phyloP scores from a whole-genome alignment of 805 yeast genomes.

The Brettanomyces nanus region DNA sequence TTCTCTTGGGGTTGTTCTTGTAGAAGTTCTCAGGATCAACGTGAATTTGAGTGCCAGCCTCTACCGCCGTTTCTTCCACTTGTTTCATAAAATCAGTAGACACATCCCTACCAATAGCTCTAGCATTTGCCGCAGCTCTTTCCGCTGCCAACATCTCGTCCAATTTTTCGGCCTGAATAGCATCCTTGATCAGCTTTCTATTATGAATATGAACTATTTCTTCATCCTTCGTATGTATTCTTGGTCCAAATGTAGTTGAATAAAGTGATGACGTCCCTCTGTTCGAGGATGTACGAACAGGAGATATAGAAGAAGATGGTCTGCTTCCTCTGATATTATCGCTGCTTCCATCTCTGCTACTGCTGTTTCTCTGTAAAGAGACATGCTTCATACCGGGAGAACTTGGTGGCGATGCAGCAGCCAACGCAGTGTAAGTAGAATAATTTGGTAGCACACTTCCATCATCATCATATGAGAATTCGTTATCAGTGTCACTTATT shows the following conservation, averaged over 20 bases:
- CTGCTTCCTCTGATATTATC: conserved; percentile 21
- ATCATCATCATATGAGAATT: conserved; percentile 54
- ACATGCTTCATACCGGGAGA: neutral
- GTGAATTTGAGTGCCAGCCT: conserved; percentile 34
- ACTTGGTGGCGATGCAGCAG: neutral
- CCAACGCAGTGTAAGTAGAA: conserved; percentile 21
- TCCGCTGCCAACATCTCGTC: conserved; percentile 53
- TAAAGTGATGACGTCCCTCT: conserved; percentile 20
- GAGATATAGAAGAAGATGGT: conserved; percentile 2
- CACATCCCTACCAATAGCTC: conserved; percentile 28
- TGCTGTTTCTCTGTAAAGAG: conserved; percentile 1
- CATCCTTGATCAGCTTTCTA: conserved; percentile 32
- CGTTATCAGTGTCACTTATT: conserved; percentile 50
- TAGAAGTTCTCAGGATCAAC: conserved; percentile 37
- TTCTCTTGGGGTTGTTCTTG: conserved; percentile 40
- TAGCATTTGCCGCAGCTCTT: conserved; percentile 52
- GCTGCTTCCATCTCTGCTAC: conserved; percentile 1
- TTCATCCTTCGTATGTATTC: conserved; percentile 12
- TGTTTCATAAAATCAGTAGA: conserved; percentile 24
- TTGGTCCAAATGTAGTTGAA: conserved; percentile 6
- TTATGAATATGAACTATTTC: conserved; percentile 17
- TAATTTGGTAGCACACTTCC: conserved; percentile 51
- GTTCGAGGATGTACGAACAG: neutral
- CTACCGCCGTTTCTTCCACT: conserved; percentile 25
- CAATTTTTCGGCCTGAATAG: conserved; percentile 39